Base-by-base conservation (phyloP, 2,329 filamentous ascomycete genomes). In the Penicillium sclerotigenum region DNA sequence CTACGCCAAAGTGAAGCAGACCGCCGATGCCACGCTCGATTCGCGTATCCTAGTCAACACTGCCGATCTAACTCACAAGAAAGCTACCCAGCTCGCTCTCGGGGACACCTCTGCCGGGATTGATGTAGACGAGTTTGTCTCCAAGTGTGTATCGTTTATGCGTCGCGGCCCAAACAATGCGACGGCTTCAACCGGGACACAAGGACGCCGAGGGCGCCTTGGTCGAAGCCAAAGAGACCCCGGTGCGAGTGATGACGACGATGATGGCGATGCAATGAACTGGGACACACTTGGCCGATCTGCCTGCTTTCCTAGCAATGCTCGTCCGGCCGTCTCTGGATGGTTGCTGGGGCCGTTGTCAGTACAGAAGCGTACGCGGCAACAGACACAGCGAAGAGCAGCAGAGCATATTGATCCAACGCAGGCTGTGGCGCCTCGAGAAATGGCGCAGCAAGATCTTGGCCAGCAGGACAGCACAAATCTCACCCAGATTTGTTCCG, bases 91-190 rank as follows among this genome's bases (percentile, higher is more conserved):
- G 49, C 80, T 95, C 26, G 85, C 88, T 1, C 80, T 90, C 29
- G 91, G 91, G 7, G 87, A 88, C 65, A 77, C 82, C 2, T 84
- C 85, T 3, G 85, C 88, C 48, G 90, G 91, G 8, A 77, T 99
- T 22, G 92, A 97, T 67, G 81, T 95, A 0, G 92, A 97, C 59
- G 90, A 96, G 65, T 95, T 97, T 67, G 85, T 97, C 14, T 89
- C 89, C 0, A 96, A 95, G 73, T 93, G 89, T 71, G 91, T 95
- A 57, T 84, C 83, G 4, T 97, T 89, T 70, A 97, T 97, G 91
- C 85, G 84, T 22, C 81, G 83, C 34, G 88, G 85, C 4, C 78
- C 81, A 8, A 82, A 81, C 11, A 82, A 83, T 24, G 74, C 75
- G 14, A 77, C 82, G 47, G 78, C 82, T 37, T 70, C 81, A 38